These are phyloP conservation scores for Sanguinoderma infundibulare DNA, from an alignment of 1,284 basidiomycete species.

Conservation along the genomic window DNA sequence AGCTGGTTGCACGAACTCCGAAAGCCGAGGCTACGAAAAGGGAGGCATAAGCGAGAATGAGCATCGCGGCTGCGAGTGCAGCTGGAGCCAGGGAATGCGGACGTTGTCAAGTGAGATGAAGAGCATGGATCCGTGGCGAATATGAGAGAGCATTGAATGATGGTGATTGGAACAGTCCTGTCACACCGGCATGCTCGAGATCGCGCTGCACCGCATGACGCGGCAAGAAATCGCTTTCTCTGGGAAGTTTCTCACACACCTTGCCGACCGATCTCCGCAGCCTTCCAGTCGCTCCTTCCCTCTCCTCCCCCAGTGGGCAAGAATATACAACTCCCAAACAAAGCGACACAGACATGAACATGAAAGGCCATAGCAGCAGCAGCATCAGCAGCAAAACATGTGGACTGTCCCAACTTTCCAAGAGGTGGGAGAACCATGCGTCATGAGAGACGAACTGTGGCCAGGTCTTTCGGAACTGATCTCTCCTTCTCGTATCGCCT, in stretches of 20 bases:
- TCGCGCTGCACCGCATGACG: not conserved
- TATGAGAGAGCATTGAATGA: not conserved
- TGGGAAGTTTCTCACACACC: no score
- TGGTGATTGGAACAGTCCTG: not conserved
- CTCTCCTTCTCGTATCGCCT: not conserved
- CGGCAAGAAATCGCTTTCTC: not conserved
- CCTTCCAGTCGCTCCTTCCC: no score
- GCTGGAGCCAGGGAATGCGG: not conserved
- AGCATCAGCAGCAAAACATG: no score
- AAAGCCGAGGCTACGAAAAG: not conserved
- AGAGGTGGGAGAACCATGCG: no score
- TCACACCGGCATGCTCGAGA: not conserved
- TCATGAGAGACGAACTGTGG: no score
- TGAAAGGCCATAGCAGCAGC: no score
- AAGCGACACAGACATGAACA: no score
- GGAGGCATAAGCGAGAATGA: not conserved
- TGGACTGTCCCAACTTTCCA: no score
- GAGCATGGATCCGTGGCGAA: not conserved
- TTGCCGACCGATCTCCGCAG: not conserved
- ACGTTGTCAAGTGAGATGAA: not conserved
- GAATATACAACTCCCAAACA: no score
- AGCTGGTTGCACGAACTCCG: constrained; percentile 25
- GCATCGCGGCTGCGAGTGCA: not conserved
- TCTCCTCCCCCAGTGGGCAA: no score
- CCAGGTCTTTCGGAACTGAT: not conserved